phyloP scores from a whole-genome alignment of 2,329 filamentous ascomycete genomes.

The Colletotrichum gigasporum region DNA sequence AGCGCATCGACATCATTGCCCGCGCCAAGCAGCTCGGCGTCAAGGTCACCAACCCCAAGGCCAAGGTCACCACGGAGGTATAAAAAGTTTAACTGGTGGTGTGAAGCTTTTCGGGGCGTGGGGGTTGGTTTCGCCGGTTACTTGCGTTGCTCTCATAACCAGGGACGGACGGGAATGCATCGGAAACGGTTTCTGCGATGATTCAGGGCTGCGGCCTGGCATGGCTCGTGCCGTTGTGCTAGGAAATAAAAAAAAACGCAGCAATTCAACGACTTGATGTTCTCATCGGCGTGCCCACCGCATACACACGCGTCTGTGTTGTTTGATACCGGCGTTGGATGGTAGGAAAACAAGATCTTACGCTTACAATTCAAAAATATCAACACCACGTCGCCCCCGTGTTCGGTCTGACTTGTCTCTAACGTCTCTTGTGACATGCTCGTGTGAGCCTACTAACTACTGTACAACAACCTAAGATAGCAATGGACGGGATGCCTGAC shows the following conservation, averaged over 20 bases:
- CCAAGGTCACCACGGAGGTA: constrained; percentile 96
- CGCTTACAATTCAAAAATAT: constrained; percentile 16
- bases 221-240: constrained; percentile 33
- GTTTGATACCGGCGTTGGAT: constrained; percentile 15
- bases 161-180: constrained; percentile 33
- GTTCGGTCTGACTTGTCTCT: not conserved
- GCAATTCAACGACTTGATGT: constrained; percentile 30
- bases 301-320: too few relatives aligned
- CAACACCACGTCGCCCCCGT: not conserved
- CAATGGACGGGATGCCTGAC: too few relatives aligned
- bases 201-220: constrained; percentile 32
- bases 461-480: too few relatives aligned
- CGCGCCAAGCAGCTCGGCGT: constrained; percentile 98
- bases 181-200: constrained; percentile 34
- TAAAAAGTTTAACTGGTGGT: constrained; percentile 52
- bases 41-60: constrained; percentile 99
- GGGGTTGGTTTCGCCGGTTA: constrained; percentile 26
- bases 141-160: constrained; percentile 33
- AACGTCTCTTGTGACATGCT: not conserved
- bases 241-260: constrained; percentile 31
- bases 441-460: too few relatives aligned
- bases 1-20: constrained; percentile 97
- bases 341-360: constrained; percentile 17
- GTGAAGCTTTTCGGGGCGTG: constrained; percentile 19
- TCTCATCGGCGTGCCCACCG: constrained; percentile 14